Evolutionary conservation across 495 filamentous ascomycete species (phyloP).

Genomic region (Hyaloscypha finlandica): DNA sequence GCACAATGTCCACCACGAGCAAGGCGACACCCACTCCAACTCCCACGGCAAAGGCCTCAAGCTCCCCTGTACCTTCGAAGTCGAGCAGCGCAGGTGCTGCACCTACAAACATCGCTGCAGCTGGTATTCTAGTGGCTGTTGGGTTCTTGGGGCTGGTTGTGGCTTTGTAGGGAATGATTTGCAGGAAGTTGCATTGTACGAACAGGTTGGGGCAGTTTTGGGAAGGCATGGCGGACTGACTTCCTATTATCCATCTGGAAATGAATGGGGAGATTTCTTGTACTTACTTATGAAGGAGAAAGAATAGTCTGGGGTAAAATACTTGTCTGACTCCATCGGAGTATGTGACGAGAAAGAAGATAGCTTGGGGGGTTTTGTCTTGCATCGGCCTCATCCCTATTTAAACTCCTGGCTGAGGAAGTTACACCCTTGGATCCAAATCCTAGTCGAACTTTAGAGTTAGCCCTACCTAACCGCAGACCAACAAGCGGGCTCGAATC

Average conservation of each 20-base stretch:
- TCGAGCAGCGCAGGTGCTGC: conserved; percentile 13
- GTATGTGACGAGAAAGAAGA: not conserved
- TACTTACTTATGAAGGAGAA: not conserved
- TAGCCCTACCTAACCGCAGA: too few species aligned
- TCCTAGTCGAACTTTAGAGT: too few species aligned
- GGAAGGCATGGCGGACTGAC: not conserved
- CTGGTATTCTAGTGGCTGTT: conserved; percentile 21
- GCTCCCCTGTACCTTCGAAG: not conserved
- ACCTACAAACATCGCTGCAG: conserved; percentile 20
- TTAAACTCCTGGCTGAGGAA: not conserved
- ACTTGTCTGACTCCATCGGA: not conserved
- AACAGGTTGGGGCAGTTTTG: not conserved
- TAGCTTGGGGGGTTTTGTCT: not conserved
- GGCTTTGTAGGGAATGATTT: conserved; percentile 14
- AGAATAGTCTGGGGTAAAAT: not conserved
- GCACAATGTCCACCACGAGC: not conserved
- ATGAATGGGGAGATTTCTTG: not conserved
- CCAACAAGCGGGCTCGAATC: too few species aligned
- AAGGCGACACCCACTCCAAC: not conserved
- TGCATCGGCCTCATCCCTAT: not conserved
- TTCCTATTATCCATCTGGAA: not conserved
- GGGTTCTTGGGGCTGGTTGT: conserved; percentile 20
- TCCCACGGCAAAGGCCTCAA: conserved; percentile 5
- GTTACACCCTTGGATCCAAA: too few species aligned
- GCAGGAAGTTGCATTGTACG: not conserved